phyloP scores from a whole-genome alignment of 2,329 filamentous ascomycete species.

The Trichoderma pleuroti region DNA sequence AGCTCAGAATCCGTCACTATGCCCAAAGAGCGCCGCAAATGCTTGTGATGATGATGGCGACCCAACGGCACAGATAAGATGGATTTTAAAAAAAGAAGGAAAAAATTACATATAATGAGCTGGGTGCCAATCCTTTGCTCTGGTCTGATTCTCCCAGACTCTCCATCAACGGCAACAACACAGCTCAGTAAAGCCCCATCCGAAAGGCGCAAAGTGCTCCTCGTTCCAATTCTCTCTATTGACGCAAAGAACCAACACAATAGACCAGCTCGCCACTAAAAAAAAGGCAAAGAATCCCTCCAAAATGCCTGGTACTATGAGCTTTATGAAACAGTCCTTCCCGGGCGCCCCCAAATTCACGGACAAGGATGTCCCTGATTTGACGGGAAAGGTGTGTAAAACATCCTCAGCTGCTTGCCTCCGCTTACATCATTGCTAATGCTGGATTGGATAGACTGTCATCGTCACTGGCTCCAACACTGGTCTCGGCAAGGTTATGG shows the following conservation, averaged over 20 bases:
- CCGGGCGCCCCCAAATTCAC: slow-evolving; percentile 18
- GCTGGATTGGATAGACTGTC: slow-evolving; percentile 37
- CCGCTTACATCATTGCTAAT: not conserved
- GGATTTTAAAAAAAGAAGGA: not conserved
- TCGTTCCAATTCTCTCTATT: not conserved
- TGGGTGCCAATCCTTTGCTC: not conserved
- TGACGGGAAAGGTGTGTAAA: slow-evolving; percentile 44
- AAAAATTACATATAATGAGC: not conserved
- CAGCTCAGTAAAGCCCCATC: not conserved
- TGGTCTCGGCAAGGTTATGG: slow-evolving; percentile 49
- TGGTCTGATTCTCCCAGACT: not conserved
- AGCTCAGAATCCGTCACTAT: not conserved
- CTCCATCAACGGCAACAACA: not conserved
- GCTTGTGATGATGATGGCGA: not conserved
- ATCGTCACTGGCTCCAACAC: slow-evolving; percentile 46
- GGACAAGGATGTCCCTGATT: slow-evolving; percentile 61
- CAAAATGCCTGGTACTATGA: slow-evolving; percentile 14
- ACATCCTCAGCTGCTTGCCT: not conserved
- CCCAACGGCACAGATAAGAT: not conserved
- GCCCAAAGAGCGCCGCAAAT: not conserved
- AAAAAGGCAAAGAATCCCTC: not conserved
- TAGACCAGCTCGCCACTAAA: not conserved
- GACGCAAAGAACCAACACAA: not conserved
- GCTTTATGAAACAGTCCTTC: slow-evolving; percentile 16
- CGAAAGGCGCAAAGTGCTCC: not conserved